phyloP scores from a whole-genome alignment of 495 filamentous ascomycete genomes.

The Copromyces sp. region DNA sequence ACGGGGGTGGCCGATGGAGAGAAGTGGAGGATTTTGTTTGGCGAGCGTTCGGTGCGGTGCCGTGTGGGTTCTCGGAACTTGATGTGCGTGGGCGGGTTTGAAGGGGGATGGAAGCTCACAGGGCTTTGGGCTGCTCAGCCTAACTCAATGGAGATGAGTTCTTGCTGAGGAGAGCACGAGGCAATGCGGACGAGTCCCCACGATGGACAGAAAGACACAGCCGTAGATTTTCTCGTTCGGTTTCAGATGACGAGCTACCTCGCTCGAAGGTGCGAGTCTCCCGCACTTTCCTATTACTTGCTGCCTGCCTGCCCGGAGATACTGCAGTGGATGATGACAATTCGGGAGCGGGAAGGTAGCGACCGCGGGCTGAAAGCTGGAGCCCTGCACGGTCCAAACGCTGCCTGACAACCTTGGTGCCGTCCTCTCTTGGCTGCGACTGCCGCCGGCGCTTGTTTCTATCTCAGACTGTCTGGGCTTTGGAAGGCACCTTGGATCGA shows the following conservation, averaged over 20 bases:
- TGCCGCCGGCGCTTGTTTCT: background rate
- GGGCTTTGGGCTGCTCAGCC: background rate
- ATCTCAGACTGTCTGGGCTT: background rate
- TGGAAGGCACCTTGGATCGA: background rate
- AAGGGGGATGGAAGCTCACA: background rate
- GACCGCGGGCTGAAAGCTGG: background rate
- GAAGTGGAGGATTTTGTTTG: constrained; percentile 7
- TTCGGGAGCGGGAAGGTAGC: background rate
- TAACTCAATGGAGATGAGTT: background rate
- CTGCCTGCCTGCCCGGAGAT: background rate
- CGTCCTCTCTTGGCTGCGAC: background rate
- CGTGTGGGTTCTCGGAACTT: constrained; percentile 8
- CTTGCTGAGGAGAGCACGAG: background rate
- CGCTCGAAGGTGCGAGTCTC: background rate
- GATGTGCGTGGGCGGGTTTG: background rate
- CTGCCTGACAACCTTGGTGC: background rate
- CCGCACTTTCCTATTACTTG: background rate
- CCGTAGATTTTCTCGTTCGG: background rate
- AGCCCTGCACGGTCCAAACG: background rate
- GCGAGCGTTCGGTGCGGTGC: background rate
- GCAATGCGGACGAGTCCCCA: background rate
- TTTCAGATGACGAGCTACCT: background rate
- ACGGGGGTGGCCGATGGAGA: constrained; percentile 1
- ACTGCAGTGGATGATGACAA: background rate
- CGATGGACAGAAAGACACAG: background rate